These are phyloP conservation scores for Candida gorgasii DNA, from an alignment of 805 yeast species.

Conservation along the genomic window DNA sequence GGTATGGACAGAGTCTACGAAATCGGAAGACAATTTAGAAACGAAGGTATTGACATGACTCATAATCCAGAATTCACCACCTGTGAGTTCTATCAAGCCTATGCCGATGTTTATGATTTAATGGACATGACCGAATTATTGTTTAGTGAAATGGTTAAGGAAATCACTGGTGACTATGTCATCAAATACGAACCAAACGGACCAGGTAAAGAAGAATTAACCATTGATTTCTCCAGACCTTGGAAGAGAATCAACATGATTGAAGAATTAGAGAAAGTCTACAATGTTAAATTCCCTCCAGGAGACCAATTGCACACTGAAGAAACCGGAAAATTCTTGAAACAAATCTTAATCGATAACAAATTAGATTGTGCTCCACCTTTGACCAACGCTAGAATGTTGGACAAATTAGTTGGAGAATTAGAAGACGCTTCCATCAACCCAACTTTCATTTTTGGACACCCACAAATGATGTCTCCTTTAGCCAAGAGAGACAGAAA, in stretches of 20 bases:
- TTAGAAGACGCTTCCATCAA: constrained; percentile 91
- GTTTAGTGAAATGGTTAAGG: constrained; percentile 97
- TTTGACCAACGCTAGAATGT: constrained; percentile 96
- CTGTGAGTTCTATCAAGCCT: constrained; percentile 97
- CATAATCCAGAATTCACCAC: constrained; percentile 99
- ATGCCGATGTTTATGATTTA: constrained; percentile 93
- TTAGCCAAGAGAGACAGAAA: constrained; percentile 94
- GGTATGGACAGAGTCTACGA: constrained; percentile 98
- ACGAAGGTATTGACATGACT: constrained; percentile 97
- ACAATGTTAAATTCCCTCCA: constrained; percentile 88
- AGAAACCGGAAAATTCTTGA: constrained; percentile 90
- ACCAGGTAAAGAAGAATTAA: constrained; percentile 75
- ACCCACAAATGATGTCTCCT: constrained; percentile 99
- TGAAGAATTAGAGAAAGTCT: constrained; percentile 86
- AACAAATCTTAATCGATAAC: constrained; percentile 72
- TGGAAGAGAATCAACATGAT: constrained; percentile 99
- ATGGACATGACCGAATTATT: constrained; percentile 93
- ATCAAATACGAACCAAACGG: constrained; percentile 92
- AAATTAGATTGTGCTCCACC: constrained; percentile 90
- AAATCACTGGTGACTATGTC: constrained; percentile 86
- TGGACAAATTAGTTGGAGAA: constrained; percentile 96
- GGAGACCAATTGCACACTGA: constrained; percentile 93
- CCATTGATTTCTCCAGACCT: constrained; percentile 89
- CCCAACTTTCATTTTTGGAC: constrained; percentile 98
- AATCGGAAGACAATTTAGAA: constrained; percentile 98